Conservation (phyloP, 192 early-diverging fungal species). For the Tieghemiomyces parasiticus region DNA sequence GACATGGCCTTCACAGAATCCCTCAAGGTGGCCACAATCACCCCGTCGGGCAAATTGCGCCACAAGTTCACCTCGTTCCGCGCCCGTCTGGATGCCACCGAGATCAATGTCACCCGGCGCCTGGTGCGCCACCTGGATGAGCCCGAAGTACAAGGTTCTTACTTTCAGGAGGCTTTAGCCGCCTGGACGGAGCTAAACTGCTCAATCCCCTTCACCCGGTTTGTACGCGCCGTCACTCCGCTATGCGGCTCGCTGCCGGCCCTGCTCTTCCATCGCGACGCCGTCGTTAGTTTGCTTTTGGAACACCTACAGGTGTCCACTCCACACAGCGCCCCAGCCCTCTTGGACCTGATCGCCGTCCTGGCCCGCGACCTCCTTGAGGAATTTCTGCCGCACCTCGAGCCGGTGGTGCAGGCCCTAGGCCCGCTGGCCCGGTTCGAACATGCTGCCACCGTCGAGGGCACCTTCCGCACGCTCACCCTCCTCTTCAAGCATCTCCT, state of each 20-base stretch:
- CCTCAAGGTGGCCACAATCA: too few relatives aligned
- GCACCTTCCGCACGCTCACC: slow-evolving; percentile 74
- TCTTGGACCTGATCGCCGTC: slow-evolving; percentile 66
- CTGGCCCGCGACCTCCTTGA: slow-evolving; percentile 85
- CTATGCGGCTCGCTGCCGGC: slow-evolving; percentile 64
- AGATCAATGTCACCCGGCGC: slow-evolving; percentile 64
- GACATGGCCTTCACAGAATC: too few relatives aligned
- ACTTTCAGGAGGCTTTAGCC: slow-evolving; percentile 67
- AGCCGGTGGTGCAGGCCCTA: slow-evolving; percentile 44
- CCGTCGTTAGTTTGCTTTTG: slow-evolving; percentile 48
- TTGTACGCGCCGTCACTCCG: slow-evolving; percentile 46
- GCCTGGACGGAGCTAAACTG: slow-evolving; percentile 86
- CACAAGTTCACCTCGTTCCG: slow-evolving; percentile 74
- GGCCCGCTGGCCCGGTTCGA: slow-evolving; percentile 45
- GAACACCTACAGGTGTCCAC: slow-evolving; percentile 44
- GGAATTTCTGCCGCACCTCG: slow-evolving; percentile 71
- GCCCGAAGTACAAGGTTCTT: slow-evolving; percentile 48
- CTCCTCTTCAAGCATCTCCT: slow-evolving; percentile 84
- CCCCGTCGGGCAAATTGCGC: too few relatives aligned
- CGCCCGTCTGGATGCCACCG: slow-evolving; percentile 52
- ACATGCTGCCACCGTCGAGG: slow-evolving; percentile 64
- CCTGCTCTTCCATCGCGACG: slow-evolving; percentile 79
- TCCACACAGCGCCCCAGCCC: slow-evolving; percentile 56
- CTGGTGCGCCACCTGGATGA: slow-evolving; percentile 40
- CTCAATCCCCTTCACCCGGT: slow-evolving; percentile 61